Conservation (phyloP, 805 yeast species). For the Monosporozyma servazzii region DNA sequence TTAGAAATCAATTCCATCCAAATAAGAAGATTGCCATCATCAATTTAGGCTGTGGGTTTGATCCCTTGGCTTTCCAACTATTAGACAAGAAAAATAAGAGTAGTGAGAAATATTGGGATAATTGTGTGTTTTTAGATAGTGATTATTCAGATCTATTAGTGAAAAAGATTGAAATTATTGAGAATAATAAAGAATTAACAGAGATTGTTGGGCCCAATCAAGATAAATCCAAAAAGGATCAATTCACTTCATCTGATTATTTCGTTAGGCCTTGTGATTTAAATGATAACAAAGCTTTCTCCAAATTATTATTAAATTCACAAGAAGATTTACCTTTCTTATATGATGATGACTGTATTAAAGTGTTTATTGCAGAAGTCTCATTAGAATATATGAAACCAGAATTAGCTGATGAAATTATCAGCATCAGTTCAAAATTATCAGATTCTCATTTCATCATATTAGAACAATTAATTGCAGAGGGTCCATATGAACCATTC, state of each 20-base stretch:
- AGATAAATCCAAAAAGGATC: neutral
- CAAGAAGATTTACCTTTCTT: conserved; percentile 8
- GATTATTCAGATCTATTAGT: conserved; percentile 65
- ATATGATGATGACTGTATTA: conserved; percentile 29
- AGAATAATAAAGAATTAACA: conserved; percentile 37
- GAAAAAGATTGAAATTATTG: conserved; percentile 47
- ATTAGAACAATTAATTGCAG: conserved; percentile 64
- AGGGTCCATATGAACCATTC: conserved; percentile 55
- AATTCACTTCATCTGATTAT: conserved; percentile 37
- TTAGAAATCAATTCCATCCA: conserved; percentile 9
- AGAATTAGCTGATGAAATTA: conserved; percentile 52
- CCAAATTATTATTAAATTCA: conserved; percentile 8
- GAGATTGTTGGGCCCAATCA: conserved; percentile 33
- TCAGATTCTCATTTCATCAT: conserved; percentile 51
- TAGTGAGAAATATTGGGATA: conserved; percentile 24
- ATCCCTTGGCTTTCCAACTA: conserved; percentile 49
- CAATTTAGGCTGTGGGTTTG: conserved; percentile 75
- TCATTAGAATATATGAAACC: conserved; percentile 74
- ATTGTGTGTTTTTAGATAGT: conserved; percentile 51
- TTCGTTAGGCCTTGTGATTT: conserved; percentile 60
- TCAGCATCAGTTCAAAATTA: conserved; percentile 36
- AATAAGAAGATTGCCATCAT: conserved; percentile 37
- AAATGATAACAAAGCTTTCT: conserved; percentile 37
- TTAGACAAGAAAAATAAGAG: conserved; percentile 29
- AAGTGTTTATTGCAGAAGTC: conserved; percentile 70